Percentiles rank a stretch among this genome's conserved stretches.
Conservation (phyloP, 1,284 basidiomycete genomes). For the Coriolopsis trogii region DNA sequence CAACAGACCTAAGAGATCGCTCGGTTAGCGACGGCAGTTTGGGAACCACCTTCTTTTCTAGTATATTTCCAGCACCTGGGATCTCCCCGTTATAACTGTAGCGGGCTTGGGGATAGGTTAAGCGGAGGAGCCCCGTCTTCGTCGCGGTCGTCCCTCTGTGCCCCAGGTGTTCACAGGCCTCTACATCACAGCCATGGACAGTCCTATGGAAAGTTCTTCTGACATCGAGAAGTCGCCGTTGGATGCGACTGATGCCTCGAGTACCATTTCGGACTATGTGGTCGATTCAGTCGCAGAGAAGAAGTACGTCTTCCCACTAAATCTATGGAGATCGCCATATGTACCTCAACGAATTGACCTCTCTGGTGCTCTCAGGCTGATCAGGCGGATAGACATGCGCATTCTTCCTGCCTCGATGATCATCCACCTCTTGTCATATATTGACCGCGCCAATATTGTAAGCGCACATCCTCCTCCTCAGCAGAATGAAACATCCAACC, state of each 20-base stretch:
- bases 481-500: not conserved
- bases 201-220: not conserved
- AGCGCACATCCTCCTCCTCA: not conserved
- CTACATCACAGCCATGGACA: not conserved
- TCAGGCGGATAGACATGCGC: conserved; percentile 28
- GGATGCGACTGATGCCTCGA: not conserved
- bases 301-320: not conserved
- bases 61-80: no score
- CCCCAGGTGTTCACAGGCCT: not conserved
- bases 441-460: conserved; percentile 42
- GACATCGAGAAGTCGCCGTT: not conserved
- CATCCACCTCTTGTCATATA: conserved; percentile 39
- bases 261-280: not conserved
- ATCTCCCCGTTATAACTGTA: no score
- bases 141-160: not conserved
- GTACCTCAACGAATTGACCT: not conserved
- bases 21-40: no score
- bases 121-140: not conserved
- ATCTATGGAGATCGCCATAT: not conserved
- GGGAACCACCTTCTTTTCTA: no score
- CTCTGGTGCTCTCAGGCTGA: conserved; percentile 20
- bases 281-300: not conserved
- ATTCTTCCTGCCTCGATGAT: conserved; percentile 30
- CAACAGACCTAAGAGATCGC: no score
- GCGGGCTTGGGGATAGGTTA: no score